phyloP scores from a whole-genome alignment of 768 basidiomycete genomes.

The Candolleomyces eurysporus region DNA sequence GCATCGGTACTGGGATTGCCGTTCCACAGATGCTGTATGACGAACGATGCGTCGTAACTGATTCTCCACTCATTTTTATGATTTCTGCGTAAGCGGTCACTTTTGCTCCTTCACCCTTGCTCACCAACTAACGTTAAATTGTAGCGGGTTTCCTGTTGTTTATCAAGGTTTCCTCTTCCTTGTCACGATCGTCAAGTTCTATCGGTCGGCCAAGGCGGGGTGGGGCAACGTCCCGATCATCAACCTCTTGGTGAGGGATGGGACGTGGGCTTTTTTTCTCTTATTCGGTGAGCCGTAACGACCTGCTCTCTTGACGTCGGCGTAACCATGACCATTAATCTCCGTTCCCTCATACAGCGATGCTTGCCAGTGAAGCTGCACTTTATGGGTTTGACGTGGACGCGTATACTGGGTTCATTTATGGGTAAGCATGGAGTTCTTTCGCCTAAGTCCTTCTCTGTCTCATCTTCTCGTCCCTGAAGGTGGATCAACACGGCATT shows the following conservation, averaged over 20 bases:
- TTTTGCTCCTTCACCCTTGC: background rate
- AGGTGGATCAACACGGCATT: background rate
- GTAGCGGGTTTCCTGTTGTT: slow-evolving; percentile 27
- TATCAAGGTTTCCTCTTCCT: slow-evolving; percentile 39
- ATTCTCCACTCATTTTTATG: background rate
- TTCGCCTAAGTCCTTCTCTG: background rate
- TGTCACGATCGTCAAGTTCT: slow-evolving; percentile 37
- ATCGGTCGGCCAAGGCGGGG: slow-evolving; percentile 29
- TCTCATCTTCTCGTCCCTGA: background rate
- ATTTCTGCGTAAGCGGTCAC: background rate
- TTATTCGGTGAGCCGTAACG: slow-evolving; percentile 31
- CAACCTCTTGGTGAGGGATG: slow-evolving; percentile 41
- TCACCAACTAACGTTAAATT: background rate
- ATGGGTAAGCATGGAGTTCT: background rate
- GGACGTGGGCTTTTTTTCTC: slow-evolving; percentile 40
- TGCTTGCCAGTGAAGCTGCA: background rate
- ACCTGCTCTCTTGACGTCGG: background rate
- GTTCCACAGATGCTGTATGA: background rate
- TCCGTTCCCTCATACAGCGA: background rate
- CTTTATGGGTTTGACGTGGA: background rate
- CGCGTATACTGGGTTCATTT: background rate
- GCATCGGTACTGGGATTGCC: background rate
- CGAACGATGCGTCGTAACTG: background rate
- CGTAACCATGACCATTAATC: background rate
- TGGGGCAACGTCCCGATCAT: slow-evolving; percentile 42